phyloP scores from a whole-genome alignment of 768 basidiomycete species.

The Lactarius akahatsu region DNA sequence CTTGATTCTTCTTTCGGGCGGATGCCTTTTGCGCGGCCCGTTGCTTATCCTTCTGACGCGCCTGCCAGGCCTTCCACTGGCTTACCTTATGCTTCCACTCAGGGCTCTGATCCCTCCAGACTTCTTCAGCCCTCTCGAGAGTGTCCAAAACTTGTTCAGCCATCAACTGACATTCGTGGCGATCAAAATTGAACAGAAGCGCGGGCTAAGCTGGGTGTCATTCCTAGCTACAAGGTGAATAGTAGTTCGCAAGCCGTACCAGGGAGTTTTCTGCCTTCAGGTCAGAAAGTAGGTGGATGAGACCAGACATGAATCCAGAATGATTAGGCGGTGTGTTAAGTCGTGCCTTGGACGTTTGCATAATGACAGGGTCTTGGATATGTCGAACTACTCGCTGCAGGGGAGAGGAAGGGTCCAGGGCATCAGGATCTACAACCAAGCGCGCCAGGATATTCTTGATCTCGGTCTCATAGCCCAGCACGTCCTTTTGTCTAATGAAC shows the following conservation, averaged over 20 bases:
- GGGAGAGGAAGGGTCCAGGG: conserved; percentile 36
- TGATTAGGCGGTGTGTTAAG: conserved; percentile 39
- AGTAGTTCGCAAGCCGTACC: conserved; percentile 39
- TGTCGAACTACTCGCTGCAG: conserved; percentile 41
- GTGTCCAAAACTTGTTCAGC: conserved; percentile 39
- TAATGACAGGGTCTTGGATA: conserved; percentile 43
- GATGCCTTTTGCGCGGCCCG: conserved; percentile 42
- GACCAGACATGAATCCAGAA: conserved; percentile 40
- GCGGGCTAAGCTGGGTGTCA: conserved; percentile 47
- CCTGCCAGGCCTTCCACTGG: conserved; percentile 52
- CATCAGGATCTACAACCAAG: conserved; percentile 41
- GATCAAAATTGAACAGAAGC: conserved; percentile 66
- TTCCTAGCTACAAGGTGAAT: background rate
- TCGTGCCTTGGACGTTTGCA: conserved; percentile 27
- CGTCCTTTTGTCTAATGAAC: conserved; percentile 57
- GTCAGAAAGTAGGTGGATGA: conserved; percentile 56
- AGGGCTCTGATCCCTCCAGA: conserved; percentile 48
- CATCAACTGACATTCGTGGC: conserved; percentile 57
- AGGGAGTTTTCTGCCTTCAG: conserved; percentile 54
- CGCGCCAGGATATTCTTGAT: conserved; percentile 47
- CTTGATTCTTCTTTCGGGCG: conserved; percentile 40
- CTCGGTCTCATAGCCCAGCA: conserved; percentile 55
- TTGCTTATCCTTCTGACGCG: conserved; percentile 48
- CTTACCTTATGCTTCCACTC: conserved; percentile 52
- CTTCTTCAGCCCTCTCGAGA: conserved; percentile 45